These are phyloP conservation scores for Aphanomyces euteiches DNA, from an alignment of 352 stramenopile genomes.

Conservation along the genomic window DNA sequence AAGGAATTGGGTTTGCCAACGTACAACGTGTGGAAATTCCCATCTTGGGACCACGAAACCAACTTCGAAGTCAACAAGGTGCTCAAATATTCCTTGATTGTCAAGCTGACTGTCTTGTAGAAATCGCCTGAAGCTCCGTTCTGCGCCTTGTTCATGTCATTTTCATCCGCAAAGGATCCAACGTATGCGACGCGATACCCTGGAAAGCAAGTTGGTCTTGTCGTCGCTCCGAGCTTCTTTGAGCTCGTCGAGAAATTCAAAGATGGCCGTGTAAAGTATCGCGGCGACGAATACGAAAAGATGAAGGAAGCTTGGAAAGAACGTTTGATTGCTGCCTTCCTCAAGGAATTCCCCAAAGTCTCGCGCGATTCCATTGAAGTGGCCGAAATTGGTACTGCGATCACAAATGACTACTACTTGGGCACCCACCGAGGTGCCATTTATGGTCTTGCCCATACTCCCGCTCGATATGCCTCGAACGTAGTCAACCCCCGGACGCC, in stretches of 20 bases:
- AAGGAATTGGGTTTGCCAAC: slow-evolving; percentile 32
- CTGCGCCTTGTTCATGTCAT: slow-evolving; percentile 29
- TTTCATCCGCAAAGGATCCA: slow-evolving; percentile 33
- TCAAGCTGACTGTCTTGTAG: neutral
- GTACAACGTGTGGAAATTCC: slow-evolving; percentile 38
- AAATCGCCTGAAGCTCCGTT: slow-evolving; percentile 19
- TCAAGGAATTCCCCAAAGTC: slow-evolving; percentile 38
- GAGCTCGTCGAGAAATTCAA: slow-evolving; percentile 38
- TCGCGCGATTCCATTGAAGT: slow-evolving; percentile 34
- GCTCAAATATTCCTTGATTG: no score
- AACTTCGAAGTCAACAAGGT: slow-evolving; percentile 33
- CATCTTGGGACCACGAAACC: slow-evolving; percentile 39
- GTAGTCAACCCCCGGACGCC: slow-evolving; percentile 19
- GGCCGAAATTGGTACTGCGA: slow-evolving; percentile 37
- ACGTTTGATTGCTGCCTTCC: slow-evolving; percentile 37
- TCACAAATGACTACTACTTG: slow-evolving; percentile 48
- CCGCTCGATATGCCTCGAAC: slow-evolving; percentile 17
- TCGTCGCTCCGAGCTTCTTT: slow-evolving; percentile 35
- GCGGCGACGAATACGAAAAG: slow-evolving; percentile 36
- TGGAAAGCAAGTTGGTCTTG: slow-evolving; percentile 24
- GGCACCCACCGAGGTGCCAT: slow-evolving; percentile 38
- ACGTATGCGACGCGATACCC: slow-evolving; percentile 27
- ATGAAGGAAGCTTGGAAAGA: slow-evolving; percentile 36
- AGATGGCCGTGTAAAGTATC: slow-evolving; percentile 33
- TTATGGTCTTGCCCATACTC: slow-evolving; percentile 39